phyloP scores from a whole-genome alignment of 2,329 filamentous ascomycete genomes.

The Xylariomycetidae sp. region DNA sequence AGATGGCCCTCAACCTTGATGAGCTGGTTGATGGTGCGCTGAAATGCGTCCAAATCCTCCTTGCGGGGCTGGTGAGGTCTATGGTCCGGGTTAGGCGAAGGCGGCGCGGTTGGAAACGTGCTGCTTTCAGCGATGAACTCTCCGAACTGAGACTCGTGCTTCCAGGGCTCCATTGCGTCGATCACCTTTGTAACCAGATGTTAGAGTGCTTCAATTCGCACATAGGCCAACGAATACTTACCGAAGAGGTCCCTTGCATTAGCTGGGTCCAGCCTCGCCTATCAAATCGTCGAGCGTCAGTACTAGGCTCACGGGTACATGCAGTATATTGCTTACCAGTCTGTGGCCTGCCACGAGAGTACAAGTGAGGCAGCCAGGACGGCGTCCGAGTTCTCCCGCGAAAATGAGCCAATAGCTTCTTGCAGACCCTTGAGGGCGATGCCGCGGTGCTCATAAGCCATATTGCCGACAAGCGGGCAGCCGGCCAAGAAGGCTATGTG shows the following conservation, averaged over 20 bases:
- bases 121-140: constrained; percentile 78
- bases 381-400: constrained; percentile 80
- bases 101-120: constrained; percentile 64
- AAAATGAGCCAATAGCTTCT: constrained; percentile 81
- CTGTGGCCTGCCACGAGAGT: constrained; percentile 91
- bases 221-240: constrained; percentile 40
- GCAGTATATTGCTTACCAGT: constrained; percentile 67
- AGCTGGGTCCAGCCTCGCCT: constrained; percentile 92
- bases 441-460: constrained; percentile 85
- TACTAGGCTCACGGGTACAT: constrained; percentile 23
- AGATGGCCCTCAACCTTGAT: constrained; percentile 64
- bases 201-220: constrained; percentile 19
- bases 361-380: constrained; percentile 87
- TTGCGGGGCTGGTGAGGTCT: constrained; percentile 59
- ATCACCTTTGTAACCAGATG: constrained; percentile 57
- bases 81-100: constrained; percentile 57
- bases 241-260: constrained; percentile 85
- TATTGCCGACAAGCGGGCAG: constrained; percentile 77
- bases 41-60: constrained; percentile 66
- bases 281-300: constrained; percentile 30
- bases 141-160: constrained; percentile 80
- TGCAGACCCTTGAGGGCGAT: constrained; percentile 83
- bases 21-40: constrained; percentile 62
- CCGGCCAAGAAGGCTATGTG: constrained; percentile 88
- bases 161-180: constrained; percentile 86